phyloP scores from a whole-genome alignment of 2,329 filamentous ascomycete genomes.

The Colletotrichum sp. region DNA sequence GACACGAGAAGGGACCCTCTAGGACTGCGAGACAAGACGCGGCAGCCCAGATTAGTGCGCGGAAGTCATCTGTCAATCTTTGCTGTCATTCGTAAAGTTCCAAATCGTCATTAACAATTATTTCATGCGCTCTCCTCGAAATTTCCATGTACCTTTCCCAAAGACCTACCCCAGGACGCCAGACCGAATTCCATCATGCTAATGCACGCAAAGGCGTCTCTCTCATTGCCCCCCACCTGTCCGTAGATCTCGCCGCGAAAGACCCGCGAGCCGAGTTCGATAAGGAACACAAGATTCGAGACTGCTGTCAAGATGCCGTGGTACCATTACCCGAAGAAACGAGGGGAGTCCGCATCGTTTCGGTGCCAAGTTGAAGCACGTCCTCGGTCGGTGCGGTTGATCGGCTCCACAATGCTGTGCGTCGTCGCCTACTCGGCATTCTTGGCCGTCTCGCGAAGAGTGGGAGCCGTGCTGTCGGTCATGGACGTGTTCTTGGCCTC shows the following conservation, averaged over 20 bases:
- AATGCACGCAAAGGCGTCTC: neutral
- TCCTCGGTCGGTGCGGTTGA: neutral
- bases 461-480: conserved; percentile 56
- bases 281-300: neutral
- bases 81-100: neutral
- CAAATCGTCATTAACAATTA: neutral
- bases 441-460: conserved; percentile 52
- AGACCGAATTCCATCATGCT: neutral
- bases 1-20: neutral
- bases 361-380: neutral
- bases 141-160: neutral
- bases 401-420: neutral
- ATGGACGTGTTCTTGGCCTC: conserved; percentile 62
- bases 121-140: neutral
- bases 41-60: neutral
- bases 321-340: neutral
- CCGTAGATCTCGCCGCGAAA: neutral
- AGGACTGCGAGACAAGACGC: neutral
- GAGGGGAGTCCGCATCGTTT: neutral
- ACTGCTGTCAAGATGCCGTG: conserved; percentile 16
- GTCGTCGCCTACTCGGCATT: conserved; percentile 46
- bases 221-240: neutral
- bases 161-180: neutral
- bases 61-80: neutral
- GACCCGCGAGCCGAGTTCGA: neutral